These are phyloP conservation scores for Combretum micranthum DNA, from an alignment of 345 rosid genomes.

Conservation along the genomic window DNA sequence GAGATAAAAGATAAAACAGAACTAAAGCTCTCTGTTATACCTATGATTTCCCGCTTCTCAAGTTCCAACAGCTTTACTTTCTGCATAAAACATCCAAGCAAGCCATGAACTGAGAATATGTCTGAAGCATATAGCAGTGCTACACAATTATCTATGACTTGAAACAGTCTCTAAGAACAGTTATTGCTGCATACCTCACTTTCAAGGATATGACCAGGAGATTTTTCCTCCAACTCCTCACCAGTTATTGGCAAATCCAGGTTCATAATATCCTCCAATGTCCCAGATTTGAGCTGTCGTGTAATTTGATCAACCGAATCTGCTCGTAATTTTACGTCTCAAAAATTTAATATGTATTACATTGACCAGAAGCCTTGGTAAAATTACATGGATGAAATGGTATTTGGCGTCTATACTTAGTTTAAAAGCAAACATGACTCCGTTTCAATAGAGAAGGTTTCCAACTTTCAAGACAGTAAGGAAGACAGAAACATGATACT, in stretches of 20 bases:
- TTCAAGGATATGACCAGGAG: constrained; percentile 21
- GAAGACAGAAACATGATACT: constrained; percentile 24
- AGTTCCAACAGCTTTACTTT: constrained; percentile 49
- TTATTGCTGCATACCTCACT: constrained; percentile 27
- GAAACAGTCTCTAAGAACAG: not conserved
- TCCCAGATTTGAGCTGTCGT: constrained; percentile 52
- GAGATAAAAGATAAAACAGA: not conserved
- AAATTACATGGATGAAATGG: constrained; percentile 26
- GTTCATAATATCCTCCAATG: constrained; percentile 28
- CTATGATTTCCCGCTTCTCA: constrained; percentile 73
- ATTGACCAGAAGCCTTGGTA: too few relatives aligned
- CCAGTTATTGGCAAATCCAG: constrained; percentile 19
- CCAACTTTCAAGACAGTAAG: too few relatives aligned
- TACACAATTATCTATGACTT: too few relatives aligned
- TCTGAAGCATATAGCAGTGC: too few relatives aligned
- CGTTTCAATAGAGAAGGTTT: too few relatives aligned
- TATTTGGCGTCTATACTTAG: too few relatives aligned
- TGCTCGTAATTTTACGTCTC: constrained; percentile 49
- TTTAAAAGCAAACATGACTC: too few relatives aligned
- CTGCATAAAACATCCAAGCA: constrained; percentile 33
- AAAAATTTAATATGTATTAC: too few relatives aligned
- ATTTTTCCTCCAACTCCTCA: constrained; percentile 22
- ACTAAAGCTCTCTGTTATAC: constrained; percentile 26
- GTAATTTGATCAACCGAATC: constrained; percentile 88
- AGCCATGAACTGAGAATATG: constrained; percentile 9